Percentiles rank a stretch among this genome's conserved stretches.
Evolutionary conservation across 2,329 filamentous ascomycete genomes (phyloP).

Genomic region (Cadophora sp.): DNA sequence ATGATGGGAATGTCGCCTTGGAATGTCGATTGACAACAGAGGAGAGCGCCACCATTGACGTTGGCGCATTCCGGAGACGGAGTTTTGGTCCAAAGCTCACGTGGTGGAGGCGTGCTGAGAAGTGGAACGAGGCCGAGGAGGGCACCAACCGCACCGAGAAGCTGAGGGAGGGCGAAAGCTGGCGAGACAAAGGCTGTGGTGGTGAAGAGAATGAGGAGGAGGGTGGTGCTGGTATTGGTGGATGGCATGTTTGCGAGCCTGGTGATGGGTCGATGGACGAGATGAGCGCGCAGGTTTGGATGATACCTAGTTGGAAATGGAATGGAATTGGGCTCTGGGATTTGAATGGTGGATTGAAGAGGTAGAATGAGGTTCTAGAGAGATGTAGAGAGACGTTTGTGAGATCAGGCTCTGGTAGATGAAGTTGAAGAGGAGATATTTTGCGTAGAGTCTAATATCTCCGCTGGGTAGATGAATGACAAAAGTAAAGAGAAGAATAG

Average conservation of each 20-base stretch:
- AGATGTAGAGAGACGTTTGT: neutral
- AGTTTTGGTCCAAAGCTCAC: slow-evolving; percentile 23
- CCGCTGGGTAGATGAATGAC: neutral
- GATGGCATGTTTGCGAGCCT: slow-evolving; percentile 1
- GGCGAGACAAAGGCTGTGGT: neutral
- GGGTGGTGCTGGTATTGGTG: neutral
- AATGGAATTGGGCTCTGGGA: neutral
- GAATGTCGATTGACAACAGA: slow-evolving; percentile 31
- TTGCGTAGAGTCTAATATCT: neutral
- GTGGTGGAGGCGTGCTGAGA: slow-evolving; percentile 23
- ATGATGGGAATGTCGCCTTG: slow-evolving; percentile 34
- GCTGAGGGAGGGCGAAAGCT: slow-evolving; percentile 9
- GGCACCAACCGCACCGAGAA: slow-evolving; percentile 14
- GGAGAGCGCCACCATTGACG: slow-evolving; percentile 30
- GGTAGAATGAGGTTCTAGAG: neutral
- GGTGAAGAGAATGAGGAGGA: neutral
- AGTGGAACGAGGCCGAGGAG: slow-evolving; percentile 22
- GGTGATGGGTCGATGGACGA: neutral
- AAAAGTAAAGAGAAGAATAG: neutral
- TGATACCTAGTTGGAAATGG: neutral
- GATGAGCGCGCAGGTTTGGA: neutral
- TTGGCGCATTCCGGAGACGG: slow-evolving; percentile 28
- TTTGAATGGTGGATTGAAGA: neutral
- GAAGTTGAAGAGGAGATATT: neutral
- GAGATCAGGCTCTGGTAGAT: neutral